Evolutionary conservation across 78 protist genomes (phyloP).

Genomic region (Dictyostelium purpureum): DNA sequence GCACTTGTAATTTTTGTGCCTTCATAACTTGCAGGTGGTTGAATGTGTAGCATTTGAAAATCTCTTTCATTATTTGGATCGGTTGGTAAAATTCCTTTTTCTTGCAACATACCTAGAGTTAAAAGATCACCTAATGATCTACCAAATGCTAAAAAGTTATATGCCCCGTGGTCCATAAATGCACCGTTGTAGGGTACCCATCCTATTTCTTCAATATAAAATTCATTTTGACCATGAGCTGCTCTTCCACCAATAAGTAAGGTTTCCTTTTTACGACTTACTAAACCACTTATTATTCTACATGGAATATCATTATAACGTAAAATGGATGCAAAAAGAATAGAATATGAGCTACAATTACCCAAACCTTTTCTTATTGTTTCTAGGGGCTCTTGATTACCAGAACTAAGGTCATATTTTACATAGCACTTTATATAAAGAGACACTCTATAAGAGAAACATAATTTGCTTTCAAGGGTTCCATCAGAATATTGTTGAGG

Average conservation of each 20-base stretch:
- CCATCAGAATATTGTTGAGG: not conserved
- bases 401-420: not conserved
- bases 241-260: not conserved
- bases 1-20: too few species aligned
- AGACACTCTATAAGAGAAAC: not conserved
- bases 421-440: not conserved
- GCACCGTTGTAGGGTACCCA: conserved; percentile 30
- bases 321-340: not conserved
- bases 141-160: not conserved
- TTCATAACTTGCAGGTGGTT: too few species aligned
- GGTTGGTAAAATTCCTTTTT: too few species aligned
- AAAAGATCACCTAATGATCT: not conserved
- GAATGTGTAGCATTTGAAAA: too few species aligned
- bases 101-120: too few species aligned
- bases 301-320: not conserved
- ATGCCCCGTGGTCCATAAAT: too few species aligned
- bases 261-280: not conserved
- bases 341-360: conserved; percentile 15
- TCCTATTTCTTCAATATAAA: not conserved
- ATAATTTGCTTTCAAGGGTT: not conserved
- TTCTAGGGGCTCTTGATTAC: not conserved
- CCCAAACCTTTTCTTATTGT: not conserved
- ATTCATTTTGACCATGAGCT: conserved; percentile 1
- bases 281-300: not conserved
- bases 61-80: too few species aligned